phyloP scores from a whole-genome alignment of 148 eudicot genomes.

The Cornus controversa region DNA sequence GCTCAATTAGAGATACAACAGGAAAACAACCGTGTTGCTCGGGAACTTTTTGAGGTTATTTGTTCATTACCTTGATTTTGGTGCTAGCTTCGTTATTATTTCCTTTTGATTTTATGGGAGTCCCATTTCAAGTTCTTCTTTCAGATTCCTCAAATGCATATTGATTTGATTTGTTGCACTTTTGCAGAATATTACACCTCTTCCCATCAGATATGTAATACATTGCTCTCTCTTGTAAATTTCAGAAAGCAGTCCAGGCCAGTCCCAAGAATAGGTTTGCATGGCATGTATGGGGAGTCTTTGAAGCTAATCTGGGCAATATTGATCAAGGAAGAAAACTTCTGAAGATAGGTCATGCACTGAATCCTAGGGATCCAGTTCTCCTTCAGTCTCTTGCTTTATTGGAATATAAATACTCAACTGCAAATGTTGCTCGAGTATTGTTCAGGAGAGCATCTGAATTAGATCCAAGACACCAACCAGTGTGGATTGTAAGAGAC shows the following conservation, averaged over 20 bases:
- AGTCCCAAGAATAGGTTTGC: constrained; percentile 99
- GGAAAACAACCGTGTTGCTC: constrained; percentile 69
- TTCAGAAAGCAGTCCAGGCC: constrained; percentile 88
- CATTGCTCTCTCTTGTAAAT: not conserved
- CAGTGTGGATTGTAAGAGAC: constrained; percentile 89
- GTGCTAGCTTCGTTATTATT: not conserved
- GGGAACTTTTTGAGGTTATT: constrained; percentile 79
- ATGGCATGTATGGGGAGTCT: constrained; percentile 98
- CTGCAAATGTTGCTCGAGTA: constrained; percentile 71
- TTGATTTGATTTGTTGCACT: not conserved
- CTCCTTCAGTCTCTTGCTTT: constrained; percentile 90
- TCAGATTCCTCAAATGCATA: not conserved
- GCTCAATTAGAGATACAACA: constrained; percentile 90
- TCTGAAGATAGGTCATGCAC: constrained; percentile 78
- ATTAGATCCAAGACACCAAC: constrained; percentile 85
- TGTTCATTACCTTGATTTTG: not conserved
- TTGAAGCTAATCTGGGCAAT: constrained; percentile 72
- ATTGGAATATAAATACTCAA: constrained; percentile 71
- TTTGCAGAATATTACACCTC: not conserved
- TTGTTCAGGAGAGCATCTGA: constrained; percentile 78
- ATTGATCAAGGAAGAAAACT: constrained; percentile 71
- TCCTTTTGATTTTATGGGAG: not conserved
- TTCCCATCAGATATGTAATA: not conserved
- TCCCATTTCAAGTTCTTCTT: not conserved
- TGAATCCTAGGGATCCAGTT: constrained; percentile 96